Conservation (phyloP, 331 rosid species). For the Pyracantha coccinea region DNA sequence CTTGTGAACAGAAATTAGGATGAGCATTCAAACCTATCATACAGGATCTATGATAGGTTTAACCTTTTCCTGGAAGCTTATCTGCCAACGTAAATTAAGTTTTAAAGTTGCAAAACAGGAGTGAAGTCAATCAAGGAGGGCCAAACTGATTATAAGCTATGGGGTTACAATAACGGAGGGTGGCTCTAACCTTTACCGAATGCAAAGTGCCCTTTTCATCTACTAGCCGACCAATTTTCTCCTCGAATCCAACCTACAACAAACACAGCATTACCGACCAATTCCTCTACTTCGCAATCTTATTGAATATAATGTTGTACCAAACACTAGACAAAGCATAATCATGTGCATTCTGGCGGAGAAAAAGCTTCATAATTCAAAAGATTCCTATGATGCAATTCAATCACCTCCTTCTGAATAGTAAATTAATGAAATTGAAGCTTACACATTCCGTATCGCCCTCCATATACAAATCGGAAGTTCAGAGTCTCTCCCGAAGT, state of each 20-base stretch:
- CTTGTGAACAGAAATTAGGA: conserved; percentile 23
- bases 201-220: conserved; percentile 40
- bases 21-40: not conserved
- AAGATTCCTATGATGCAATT: not conserved
- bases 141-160: not conserved
- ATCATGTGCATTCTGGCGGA: not conserved
- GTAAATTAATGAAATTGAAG: conserved; percentile 9
- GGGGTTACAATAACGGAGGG: not conserved
- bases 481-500: too few species aligned
- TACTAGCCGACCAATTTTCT: conserved; percentile 32
- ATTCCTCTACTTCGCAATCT: not conserved
- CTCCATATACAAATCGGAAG: conserved; percentile 20
- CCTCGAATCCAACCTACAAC: conserved; percentile 47
- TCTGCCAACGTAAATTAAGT: conserved; percentile 35
- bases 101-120: conserved; percentile 3
- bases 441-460: conserved; percentile 52
- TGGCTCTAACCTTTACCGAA: conserved; percentile 30
- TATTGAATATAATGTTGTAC: not conserved
- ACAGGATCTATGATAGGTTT: conserved; percentile 12
- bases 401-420: conserved; percentile 36
- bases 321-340: not conserved
- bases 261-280: conserved; percentile 11
- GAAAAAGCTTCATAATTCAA: not conserved
- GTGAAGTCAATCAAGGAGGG: not conserved
- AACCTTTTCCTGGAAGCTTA: conserved; percentile 49